A percentile compares a stretch with the other conserved stretches of the same genome.
phyloP scores from a whole-genome alignment of 2,329 filamentous ascomycete species.

The Penicillium frequentans region DNA sequence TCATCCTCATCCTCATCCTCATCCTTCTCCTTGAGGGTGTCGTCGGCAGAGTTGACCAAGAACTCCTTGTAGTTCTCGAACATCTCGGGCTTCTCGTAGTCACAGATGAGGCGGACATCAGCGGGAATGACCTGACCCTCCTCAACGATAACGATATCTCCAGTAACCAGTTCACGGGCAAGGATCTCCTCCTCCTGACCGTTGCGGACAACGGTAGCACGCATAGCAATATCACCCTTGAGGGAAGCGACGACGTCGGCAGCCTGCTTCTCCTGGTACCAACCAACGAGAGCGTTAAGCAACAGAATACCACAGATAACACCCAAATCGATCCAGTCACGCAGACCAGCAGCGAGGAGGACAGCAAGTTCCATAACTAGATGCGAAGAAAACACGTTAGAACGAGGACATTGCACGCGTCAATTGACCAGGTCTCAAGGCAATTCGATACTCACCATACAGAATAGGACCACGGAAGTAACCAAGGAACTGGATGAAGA shows the following conservation, averaged over 20 bases:
- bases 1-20: constrained; percentile 21
- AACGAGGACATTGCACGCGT: background rate
- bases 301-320: constrained; percentile 74
- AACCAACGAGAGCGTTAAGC: constrained; percentile 74
- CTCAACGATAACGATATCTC: constrained; percentile 73
- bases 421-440: background rate
- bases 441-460: constrained; percentile 60
- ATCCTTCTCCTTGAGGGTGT: constrained; percentile 59
- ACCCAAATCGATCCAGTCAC: constrained; percentile 75
- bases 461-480: constrained; percentile 77
- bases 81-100: constrained; percentile 67
- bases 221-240: constrained; percentile 79
- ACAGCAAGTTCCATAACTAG: constrained; percentile 73
- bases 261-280: constrained; percentile 80
- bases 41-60: constrained; percentile 58
- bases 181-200: constrained; percentile 68
- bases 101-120: constrained; percentile 71
- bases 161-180: constrained; percentile 70
- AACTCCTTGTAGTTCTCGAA: constrained; percentile 68
- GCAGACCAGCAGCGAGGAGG: constrained; percentile 70
- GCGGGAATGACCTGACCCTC: constrained; percentile 71
- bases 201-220: constrained; percentile 66
- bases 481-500: constrained; percentile 71
- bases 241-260: constrained; percentile 72
- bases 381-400: constrained; percentile 8